Evolutionary conservation across 441 rosid species (phyloP).

Genomic region (Omphalea diandra): DNA sequence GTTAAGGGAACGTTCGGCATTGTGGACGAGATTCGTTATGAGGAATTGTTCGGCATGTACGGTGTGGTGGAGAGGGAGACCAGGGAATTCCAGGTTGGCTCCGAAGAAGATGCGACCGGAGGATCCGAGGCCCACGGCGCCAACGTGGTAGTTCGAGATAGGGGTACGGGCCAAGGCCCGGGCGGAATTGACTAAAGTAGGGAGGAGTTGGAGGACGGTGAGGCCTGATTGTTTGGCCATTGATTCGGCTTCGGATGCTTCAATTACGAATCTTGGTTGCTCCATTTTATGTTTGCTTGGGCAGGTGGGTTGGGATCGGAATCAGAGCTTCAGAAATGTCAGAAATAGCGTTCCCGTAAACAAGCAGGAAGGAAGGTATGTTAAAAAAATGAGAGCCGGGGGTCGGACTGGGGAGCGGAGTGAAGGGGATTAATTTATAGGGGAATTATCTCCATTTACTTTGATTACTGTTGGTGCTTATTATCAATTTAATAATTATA

Average conservation of each 20-base stretch:
- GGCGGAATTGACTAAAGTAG: slow-evolving; percentile 59
- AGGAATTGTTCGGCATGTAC: slow-evolving; percentile 93
- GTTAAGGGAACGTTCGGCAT: slow-evolving; percentile 38
- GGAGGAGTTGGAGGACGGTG: slow-evolving; percentile 59
- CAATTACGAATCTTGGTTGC: slow-evolving; percentile 61
- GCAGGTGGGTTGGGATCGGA: not conserved
- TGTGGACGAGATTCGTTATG: slow-evolving; percentile 49
- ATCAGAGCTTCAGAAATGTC: slow-evolving; percentile 17
- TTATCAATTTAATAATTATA: too few species aligned
- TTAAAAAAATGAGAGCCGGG: not conserved
- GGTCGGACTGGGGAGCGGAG: not conserved
- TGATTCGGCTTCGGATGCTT: slow-evolving; percentile 60
- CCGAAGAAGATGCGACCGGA: slow-evolving; percentile 90
- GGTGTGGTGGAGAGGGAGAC: slow-evolving; percentile 69
- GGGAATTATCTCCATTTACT: too few species aligned
- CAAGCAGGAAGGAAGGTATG: slow-evolving; percentile 13
- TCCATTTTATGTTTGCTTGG: slow-evolving; percentile 44
- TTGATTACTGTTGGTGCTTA: too few species aligned
- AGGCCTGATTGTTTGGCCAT: slow-evolving; percentile 55
- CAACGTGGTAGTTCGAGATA: slow-evolving; percentile 80
- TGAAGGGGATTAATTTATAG: slow-evolving; percentile 19
- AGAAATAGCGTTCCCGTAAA: slow-evolving; percentile 24
- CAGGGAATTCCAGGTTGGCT: slow-evolving; percentile 81
- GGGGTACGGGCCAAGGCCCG: slow-evolving; percentile 68
- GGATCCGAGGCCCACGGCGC: slow-evolving; percentile 77